Evolutionary conservation across 2,329 filamentous ascomycete species (phyloP).

Genomic region (Ascochyta rabiei): DNA sequence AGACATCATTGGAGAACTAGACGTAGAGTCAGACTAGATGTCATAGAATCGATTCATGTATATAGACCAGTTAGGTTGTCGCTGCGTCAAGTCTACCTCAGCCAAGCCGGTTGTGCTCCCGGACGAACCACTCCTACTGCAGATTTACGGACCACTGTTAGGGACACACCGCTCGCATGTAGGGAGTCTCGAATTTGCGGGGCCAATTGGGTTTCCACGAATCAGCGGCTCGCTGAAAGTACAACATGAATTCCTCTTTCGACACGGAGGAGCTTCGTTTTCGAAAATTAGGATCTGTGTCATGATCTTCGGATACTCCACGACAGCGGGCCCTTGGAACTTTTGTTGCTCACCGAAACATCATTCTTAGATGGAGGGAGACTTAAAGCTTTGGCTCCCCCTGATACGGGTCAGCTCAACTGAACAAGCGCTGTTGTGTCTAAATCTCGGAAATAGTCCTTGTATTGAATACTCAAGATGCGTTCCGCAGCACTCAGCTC

Average conservation of each 20-base stretch:
- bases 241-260: not conserved
- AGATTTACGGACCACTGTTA: not conserved
- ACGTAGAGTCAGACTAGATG: constrained; percentile 12
- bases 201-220: constrained; percentile 3
- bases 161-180: not conserved
- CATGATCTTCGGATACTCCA: not conserved
- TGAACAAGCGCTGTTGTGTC: not conserved
- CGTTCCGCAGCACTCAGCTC: not conserved
- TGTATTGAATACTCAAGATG: not conserved
- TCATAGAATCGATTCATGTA: not conserved
- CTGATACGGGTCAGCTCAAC: too few species aligned
- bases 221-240: not conserved
- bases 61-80: not conserved
- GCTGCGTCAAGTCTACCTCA: not conserved
- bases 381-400: not conserved
- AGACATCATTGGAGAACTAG: constrained; percentile 58
- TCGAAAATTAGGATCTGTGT: not conserved
- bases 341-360: not conserved
- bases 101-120: not conserved
- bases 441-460: not conserved
- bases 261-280: not conserved
- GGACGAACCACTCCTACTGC: not conserved
- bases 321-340: not conserved
- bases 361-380: not conserved
- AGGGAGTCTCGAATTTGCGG: not conserved